Conservation (phyloP, 768 basidiomycete genomes). For the Suillus spraguei region DNA sequence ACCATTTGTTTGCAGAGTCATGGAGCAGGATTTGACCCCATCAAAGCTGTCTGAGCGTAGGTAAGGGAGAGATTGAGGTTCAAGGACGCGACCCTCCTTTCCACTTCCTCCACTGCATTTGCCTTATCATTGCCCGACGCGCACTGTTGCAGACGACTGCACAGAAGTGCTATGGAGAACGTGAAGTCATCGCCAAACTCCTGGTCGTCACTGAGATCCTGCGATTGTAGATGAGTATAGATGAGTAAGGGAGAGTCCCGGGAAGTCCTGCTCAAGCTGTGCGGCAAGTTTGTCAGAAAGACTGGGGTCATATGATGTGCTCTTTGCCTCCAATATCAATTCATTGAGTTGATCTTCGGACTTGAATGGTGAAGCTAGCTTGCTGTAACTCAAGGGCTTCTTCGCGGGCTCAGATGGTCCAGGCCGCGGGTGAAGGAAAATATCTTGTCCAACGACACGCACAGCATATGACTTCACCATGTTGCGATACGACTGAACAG, state of each 20-base stretch:
- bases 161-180: slow-evolving; percentile 65
- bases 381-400: slow-evolving; percentile 62
- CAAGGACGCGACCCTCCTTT: slow-evolving; percentile 67
- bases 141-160: slow-evolving; percentile 55
- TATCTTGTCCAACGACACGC: slow-evolving; percentile 74
- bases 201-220: slow-evolving; percentile 65
- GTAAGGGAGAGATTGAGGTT: slow-evolving; percentile 88
- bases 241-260: slow-evolving; percentile 63
- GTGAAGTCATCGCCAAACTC: slow-evolving; percentile 81
- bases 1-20: not conserved
- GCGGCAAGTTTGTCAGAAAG: slow-evolving; percentile 65
- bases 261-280: slow-evolving; percentile 52
- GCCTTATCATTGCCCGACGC: slow-evolving; percentile 39
- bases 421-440: slow-evolving; percentile 58
- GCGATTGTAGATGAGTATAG: slow-evolving; percentile 63
- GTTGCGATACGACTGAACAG: slow-evolving; percentile 66
- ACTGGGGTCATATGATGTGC: slow-evolving; percentile 70
- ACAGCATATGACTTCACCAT: slow-evolving; percentile 75
- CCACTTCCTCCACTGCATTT: slow-evolving; percentile 47
- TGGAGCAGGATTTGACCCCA: slow-evolving; percentile 49
- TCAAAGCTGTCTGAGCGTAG: slow-evolving; percentile 73
- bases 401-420: slow-evolving; percentile 35
- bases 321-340: slow-evolving; percentile 66
- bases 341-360: slow-evolving; percentile 67
- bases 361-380: slow-evolving; percentile 58